A percentile compares a stretch with the other conserved stretches of the same genome.
These are phyloP conservation scores for Russula sp. DNA, from an alignment of 768 basidiomycete genomes.

Conservation along the genomic window DNA sequence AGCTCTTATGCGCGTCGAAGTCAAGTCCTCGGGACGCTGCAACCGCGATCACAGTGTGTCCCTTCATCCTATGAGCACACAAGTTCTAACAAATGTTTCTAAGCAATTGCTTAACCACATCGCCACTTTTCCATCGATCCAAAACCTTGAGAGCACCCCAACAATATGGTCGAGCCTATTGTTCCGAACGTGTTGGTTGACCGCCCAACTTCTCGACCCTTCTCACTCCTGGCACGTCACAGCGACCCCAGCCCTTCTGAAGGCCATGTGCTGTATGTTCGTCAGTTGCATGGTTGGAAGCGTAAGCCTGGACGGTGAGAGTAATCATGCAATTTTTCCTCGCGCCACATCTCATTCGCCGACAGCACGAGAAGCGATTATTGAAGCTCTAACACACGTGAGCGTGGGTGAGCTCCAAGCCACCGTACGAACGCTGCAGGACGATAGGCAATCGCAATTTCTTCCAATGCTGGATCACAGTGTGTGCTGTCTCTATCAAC, in stretches of 20 bases:
- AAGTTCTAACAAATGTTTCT: neutral
- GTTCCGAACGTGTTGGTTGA: slow-evolving; percentile 20
- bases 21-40: slow-evolving; percentile 10
- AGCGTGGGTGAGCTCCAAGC: slow-evolving; percentile 1
- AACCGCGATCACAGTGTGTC: slow-evolving; percentile 20
- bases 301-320: slow-evolving; percentile 1
- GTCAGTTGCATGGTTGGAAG: neutral
- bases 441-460: slow-evolving; percentile 10
- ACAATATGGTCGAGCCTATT: slow-evolving; percentile 3
- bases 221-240: slow-evolving; percentile 10
- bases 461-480: slow-evolving; percentile 1
- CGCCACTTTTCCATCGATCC: neutral
- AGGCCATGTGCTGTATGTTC: slow-evolving; percentile 13
- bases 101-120: slow-evolving; percentile 11
- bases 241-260: slow-evolving; percentile 2
- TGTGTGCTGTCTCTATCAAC: neutral
- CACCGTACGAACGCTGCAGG: slow-evolving; percentile 4
- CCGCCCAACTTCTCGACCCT: slow-evolving; percentile 18
- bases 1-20: slow-evolving; percentile 15
- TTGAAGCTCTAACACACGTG: slow-evolving; percentile 5
- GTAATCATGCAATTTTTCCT: no score
- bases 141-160: neutral
- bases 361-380: slow-evolving; percentile 9
- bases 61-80: neutral
- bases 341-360: neutral